A percentile compares a stretch with the other conserved stretches of the same genome.
Evolutionary conservation across 225 moss, liverwort and hornwort species (phyloP).

Genomic region (Physcomitrellopsis africana): DNA sequence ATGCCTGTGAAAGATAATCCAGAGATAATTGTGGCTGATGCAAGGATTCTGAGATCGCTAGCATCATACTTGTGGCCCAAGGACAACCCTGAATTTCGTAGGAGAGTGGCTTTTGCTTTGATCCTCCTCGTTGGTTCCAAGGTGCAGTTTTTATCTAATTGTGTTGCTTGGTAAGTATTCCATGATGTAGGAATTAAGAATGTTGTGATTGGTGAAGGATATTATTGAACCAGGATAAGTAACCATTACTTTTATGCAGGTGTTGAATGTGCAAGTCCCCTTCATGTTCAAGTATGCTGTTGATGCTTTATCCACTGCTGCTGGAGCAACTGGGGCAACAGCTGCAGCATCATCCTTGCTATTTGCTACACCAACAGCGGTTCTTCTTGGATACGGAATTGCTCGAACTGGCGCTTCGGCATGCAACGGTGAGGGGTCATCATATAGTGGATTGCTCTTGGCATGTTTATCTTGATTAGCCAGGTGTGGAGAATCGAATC

Average conservation of each 20-base stretch:
- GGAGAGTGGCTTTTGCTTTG: slow-evolving; percentile 84
- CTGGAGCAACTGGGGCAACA: slow-evolving; percentile 91
- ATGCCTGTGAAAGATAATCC: slow-evolving; percentile 41
- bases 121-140: slow-evolving; percentile 91
- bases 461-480: slow-evolving; percentile 1
- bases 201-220: slow-evolving; percentile 1
- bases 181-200: slow-evolving; percentile 15
- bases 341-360: slow-evolving; percentile 72
- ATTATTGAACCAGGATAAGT: slow-evolving; percentile 7
- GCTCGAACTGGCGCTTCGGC: slow-evolving; percentile 93
- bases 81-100: slow-evolving; percentile 93
- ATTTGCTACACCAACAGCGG: slow-evolving; percentile 88
- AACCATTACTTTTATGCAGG: slow-evolving; percentile 51
- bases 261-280: slow-evolving; percentile 98
- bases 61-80: slow-evolving; percentile 91
- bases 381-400: slow-evolving; percentile 96
- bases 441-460: slow-evolving; percentile 24
- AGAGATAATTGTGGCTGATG: slow-evolving; percentile 68
- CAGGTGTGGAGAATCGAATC: slow-evolving; percentile 14
- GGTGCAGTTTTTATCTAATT: slow-evolving; percentile 47
- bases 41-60: slow-evolving; percentile 80
- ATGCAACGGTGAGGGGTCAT: slow-evolving; percentile 77
- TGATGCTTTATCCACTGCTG: slow-evolving; percentile 84
- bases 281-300: slow-evolving; percentile 98
- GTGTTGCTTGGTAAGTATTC: slow-evolving; percentile 18